Evolutionary conservation across 768 basidiomycete genomes (phyloP).

Genomic region (Daedaleopsis nitida): DNA sequence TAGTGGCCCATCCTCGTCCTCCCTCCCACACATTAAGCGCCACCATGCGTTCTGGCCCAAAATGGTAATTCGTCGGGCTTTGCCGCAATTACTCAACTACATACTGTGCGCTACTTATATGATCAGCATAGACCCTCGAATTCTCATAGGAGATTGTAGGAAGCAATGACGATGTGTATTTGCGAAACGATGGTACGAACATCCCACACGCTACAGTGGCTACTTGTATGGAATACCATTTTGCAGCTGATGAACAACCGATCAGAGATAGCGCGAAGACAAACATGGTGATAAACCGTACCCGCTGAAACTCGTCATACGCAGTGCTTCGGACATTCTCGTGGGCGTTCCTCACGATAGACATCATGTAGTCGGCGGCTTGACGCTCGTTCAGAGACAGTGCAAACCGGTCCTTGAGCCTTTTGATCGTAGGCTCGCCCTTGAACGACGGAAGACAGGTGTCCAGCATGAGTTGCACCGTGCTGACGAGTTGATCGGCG

Average conservation of each 20-base stretch:
- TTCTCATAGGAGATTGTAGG: no score
- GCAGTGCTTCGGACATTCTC: constrained; percentile 93
- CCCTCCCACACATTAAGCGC: neutral
- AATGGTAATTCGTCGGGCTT: neutral
- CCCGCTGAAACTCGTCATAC: constrained; percentile 95
- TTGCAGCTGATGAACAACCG: constrained; percentile 39
- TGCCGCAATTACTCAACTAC: no score
- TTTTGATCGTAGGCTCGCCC: constrained; percentile 87
- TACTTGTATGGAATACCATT: constrained; percentile 49
- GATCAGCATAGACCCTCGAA: no score
- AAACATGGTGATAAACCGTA: constrained; percentile 38
- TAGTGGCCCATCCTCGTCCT: neutral
- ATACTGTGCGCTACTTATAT: no score
- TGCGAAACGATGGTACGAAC: neutral
- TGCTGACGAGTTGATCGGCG: constrained; percentile 85
- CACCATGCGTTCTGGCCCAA: neutral
- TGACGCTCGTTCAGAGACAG: constrained; percentile 81
- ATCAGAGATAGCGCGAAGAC: constrained; percentile 12
- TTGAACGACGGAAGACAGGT: constrained; percentile 97
- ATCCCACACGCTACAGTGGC: neutral
- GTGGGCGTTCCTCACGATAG: constrained; percentile 86
- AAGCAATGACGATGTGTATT: no score
- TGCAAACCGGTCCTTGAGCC: constrained; percentile 86
- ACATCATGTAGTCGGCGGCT: constrained; percentile 93
- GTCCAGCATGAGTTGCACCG: constrained; percentile 91